Conservation (phyloP, 2,329 filamentous ascomycete species). For the Colletotrichum sp. region DNA sequence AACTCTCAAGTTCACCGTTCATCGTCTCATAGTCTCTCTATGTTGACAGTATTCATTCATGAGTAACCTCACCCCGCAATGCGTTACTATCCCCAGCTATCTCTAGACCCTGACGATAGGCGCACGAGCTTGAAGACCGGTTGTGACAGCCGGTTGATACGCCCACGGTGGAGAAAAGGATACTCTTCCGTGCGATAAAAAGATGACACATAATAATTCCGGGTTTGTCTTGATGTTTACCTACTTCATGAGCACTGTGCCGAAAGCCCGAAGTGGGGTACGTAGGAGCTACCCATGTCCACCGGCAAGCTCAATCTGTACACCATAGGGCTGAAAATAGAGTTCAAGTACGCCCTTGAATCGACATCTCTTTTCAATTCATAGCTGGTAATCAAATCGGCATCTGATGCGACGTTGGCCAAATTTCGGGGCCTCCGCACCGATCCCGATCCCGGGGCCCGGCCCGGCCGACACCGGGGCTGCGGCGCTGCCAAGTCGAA, state of each 20-base stretch:
- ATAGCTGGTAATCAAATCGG: neutral
- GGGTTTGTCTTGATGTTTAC: neutral
- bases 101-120: neutral
- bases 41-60: neutral
- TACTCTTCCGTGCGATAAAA: no score
- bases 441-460: neutral
- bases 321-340: neutral
- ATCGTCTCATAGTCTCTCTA: no score
- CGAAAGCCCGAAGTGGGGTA: neutral
- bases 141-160: neutral
- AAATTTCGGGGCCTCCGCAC: neutral
- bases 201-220: neutral
- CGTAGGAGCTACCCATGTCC: neutral
- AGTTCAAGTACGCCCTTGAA: neutral
- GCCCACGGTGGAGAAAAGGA: no score
- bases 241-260: neutral
- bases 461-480: neutral
- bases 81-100: neutral
- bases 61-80: neutral
- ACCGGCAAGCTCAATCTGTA: neutral
- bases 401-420: neutral
- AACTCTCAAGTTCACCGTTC: no score
- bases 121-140: neutral
- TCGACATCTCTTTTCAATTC: neutral
- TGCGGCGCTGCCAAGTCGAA: slow-evolving; percentile 1